phyloP scores from a whole-genome alignment of 371 early-diverging fungal genomes.

The Mucor indicus region DNA sequence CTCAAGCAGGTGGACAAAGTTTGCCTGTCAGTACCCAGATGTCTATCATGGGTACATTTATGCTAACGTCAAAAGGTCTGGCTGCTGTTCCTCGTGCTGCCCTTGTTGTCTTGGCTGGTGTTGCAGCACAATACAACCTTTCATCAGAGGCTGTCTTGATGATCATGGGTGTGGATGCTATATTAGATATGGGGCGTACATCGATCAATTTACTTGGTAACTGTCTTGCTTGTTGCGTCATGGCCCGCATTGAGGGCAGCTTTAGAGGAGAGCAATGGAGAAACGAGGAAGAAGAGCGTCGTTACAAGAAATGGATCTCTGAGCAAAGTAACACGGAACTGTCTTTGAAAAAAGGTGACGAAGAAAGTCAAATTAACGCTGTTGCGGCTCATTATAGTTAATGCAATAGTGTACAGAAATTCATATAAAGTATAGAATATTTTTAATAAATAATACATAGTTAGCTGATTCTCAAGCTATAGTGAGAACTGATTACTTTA shows the following conservation, averaged over 20 bases:
- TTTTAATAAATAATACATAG: no score
- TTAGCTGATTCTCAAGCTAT: no score
- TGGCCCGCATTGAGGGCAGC: slow-evolving; percentile 72
- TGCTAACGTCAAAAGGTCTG: slow-evolving; percentile 79
- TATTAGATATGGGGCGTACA: slow-evolving; percentile 81
- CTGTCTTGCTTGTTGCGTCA: slow-evolving; percentile 70
- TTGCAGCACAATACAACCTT: slow-evolving; percentile 45
- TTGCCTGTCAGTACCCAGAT: slow-evolving; percentile 64
- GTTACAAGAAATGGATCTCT: slow-evolving; percentile 22
- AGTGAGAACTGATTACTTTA: no score
- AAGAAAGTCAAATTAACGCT: no score
- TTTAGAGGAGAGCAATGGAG: slow-evolving; percentile 60
- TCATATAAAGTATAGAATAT: no score
- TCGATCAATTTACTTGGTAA: slow-evolving; percentile 74
- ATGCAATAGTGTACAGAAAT: no score
- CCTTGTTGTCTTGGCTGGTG: slow-evolving; percentile 27
- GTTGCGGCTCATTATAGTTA: no score
- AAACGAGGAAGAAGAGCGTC: slow-evolving; percentile 37
- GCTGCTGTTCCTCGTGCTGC: slow-evolving; percentile 81
- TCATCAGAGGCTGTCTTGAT: slow-evolving; percentile 56
- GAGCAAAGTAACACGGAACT: slow-evolving; percentile 5
- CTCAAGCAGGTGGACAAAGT: slow-evolving; percentile 63
- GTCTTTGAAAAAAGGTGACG: neutral
- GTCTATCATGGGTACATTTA: slow-evolving; percentile 66
- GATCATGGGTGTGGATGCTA: slow-evolving; percentile 74